These are phyloP conservation scores for Thermochaetoides dissita DNA, from an alignment of 2,329 filamentous ascomycete genomes.

Conservation along the genomic window DNA sequence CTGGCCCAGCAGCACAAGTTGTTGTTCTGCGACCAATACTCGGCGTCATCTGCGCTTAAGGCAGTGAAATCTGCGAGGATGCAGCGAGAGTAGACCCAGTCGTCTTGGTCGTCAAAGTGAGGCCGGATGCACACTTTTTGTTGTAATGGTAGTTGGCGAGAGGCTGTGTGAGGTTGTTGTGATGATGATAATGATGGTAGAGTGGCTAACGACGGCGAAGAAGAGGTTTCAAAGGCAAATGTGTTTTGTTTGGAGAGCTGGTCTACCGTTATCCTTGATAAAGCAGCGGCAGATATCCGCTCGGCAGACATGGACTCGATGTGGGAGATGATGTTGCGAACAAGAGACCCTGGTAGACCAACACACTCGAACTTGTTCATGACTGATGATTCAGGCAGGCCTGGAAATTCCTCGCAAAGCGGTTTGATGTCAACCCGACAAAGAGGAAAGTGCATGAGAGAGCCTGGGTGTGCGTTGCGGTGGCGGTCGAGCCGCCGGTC, in stretches of 20 bases:
- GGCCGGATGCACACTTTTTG: constrained; percentile 2
- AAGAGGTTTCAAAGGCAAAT: no score
- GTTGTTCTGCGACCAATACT: constrained; percentile 8
- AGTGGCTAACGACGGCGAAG: background rate
- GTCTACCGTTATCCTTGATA: no score
- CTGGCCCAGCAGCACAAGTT: constrained; percentile 15
- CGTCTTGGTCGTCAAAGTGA: constrained; percentile 14
- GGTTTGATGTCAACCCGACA: constrained; percentile 10
- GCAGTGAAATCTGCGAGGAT: constrained; percentile 14
- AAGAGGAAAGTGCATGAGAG: constrained; percentile 12
- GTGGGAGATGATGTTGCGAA: constrained; percentile 10
- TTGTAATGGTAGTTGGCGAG: background rate
- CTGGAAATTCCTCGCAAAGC: no score
- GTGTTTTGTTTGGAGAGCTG: background rate
- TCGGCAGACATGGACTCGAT: background rate
- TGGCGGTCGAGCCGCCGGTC: background rate
- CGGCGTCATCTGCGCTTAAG: constrained; percentile 11
- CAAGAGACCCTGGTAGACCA: constrained; percentile 9
- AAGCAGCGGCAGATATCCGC: no score
- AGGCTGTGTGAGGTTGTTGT: background rate
- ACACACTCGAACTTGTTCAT: constrained; percentile 9
- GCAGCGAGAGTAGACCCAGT: constrained; percentile 15
- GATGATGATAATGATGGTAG: background rate
- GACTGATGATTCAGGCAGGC: background rate
- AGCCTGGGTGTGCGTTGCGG: no score